These are phyloP conservation scores for Prunus salicina DNA, from an alignment of 306 rosid species.

Conservation along the genomic window DNA sequence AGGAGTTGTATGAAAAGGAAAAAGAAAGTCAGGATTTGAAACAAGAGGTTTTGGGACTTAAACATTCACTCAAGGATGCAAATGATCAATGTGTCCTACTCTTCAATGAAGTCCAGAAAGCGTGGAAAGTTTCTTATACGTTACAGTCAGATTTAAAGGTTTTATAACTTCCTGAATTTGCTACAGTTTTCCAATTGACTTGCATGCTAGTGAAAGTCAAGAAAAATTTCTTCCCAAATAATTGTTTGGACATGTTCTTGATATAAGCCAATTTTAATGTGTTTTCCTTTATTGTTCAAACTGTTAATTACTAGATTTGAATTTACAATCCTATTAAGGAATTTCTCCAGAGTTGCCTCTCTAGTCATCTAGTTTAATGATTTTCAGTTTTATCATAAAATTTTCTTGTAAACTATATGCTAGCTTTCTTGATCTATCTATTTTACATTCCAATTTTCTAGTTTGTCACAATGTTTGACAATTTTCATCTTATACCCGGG, in stretches of 20 bases:
- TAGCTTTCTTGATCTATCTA: background rate
- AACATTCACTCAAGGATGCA: conserved; percentile 67
- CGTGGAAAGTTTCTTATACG: conserved; percentile 81
- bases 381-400: background rate
- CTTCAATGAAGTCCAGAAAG: conserved; percentile 94
- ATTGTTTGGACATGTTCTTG: conserved; percentile 5
- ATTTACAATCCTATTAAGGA: background rate
- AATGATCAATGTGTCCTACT: conserved; percentile 89
- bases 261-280: background rate
- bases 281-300: background rate
- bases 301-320: background rate
- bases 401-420: background rate
- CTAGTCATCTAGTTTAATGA: background rate
- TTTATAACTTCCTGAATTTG: conserved; percentile 32
- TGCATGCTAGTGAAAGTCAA: conserved; percentile 18
- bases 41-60: conserved; percentile 70
- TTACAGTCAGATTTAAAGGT: conserved; percentile 93
- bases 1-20: conserved; percentile 85
- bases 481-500: background rate
- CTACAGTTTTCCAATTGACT: conserved; percentile 20
- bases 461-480: background rate
- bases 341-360: background rate
- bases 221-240: conserved; percentile 12
- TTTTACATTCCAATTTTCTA: no score
- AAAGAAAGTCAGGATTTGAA: conserved; percentile 70